Evolutionary conservation across 441 rosid genomes (phyloP), one percentile per base, ranked within the genome.

Genomic region (Aleurites moluccanus): DNA sequence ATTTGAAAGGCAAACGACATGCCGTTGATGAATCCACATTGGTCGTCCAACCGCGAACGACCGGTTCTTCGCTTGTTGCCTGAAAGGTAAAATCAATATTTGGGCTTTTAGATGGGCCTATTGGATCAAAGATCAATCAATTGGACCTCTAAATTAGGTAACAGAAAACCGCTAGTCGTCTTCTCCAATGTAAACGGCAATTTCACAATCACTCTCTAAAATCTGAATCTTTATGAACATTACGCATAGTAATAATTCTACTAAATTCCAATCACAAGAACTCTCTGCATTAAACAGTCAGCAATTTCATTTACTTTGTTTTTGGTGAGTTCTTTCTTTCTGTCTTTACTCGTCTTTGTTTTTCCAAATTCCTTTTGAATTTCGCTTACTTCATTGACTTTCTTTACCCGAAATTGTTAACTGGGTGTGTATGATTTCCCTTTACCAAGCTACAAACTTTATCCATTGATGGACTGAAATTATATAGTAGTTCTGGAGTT

Each of bases 131-230:
- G 40, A 6, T 38, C 69, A n/a, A 50, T 15, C 9, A 2, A n/a
- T n/a, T n/a, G n/a, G 4, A 10, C 30, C 14, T 40, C 38, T 3
- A 14, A 27, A 21, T 40, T 10, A 13, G 11, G 35, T 42, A 57
- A 70, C 65, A 9, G 65, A 57, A 70, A 70, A 70, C 74, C 16
- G 64, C 73, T 40, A 27, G 30, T 57, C 49, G 40, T 71, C 56
- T 44, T 60, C 53, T 42, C 40, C 33, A 4, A 4, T 8, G 8
- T 13, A 33, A 38, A 64, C 20, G n/a, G 15, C 67, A 64, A 42
- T 16, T 63, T 20, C 15, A 20, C 30, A 33, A 33, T 6, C 15
- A 35, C 21, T 10, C 28, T 44, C 18, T n/a, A 42, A 40, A 42
- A 21, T 40, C 30, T 65, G 52, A 10, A 42, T 65, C 52, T 65